Percentiles rank a stretch among this genome's conserved stretches.
phyloP scores from a whole-genome alignment of 345 rosid genomes.

The Noccaea bulbosa region DNA sequence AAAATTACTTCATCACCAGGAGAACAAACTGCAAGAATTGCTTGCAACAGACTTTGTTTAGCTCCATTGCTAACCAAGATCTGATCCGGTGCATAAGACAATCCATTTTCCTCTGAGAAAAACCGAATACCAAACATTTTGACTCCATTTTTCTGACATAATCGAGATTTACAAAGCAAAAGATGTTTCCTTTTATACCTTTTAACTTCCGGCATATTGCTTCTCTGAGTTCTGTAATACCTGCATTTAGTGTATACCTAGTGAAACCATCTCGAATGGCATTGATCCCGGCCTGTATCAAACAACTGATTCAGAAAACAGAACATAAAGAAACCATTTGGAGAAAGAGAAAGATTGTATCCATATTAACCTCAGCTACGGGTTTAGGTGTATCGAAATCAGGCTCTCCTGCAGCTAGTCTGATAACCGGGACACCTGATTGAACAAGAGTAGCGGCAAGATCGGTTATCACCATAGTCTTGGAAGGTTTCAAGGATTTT shows the following conservation, averaged over 20 bases:
- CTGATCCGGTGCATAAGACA: constrained; percentile 79
- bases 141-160: background rate
- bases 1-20: constrained; percentile 90
- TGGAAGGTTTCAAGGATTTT: constrained; percentile 82
- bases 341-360: background rate
- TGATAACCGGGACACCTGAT: constrained; percentile 86
- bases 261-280: constrained; percentile 93
- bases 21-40: constrained; percentile 88
- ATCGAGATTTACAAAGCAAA: constrained; percentile 1
- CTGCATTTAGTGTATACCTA: constrained; percentile 88
- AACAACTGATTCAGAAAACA: background rate
- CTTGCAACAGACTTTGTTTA: constrained; percentile 80
- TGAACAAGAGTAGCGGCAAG: constrained; percentile 89
- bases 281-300: constrained; percentile 76
- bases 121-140: background rate
- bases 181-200: constrained; percentile 51
- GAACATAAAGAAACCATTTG: background rate
- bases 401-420: constrained; percentile 98
- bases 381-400: constrained; percentile 87
- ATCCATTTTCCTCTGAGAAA: constrained; percentile 81
- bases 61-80: constrained; percentile 97
- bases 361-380: constrained; percentile 66
- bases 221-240: constrained; percentile 75
- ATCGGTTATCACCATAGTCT: constrained; percentile 91
- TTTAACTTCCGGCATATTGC: constrained; percentile 85